Conservation (phyloP, 2,329 filamentous ascomycete species). For the Monilinia polystroma region DNA sequence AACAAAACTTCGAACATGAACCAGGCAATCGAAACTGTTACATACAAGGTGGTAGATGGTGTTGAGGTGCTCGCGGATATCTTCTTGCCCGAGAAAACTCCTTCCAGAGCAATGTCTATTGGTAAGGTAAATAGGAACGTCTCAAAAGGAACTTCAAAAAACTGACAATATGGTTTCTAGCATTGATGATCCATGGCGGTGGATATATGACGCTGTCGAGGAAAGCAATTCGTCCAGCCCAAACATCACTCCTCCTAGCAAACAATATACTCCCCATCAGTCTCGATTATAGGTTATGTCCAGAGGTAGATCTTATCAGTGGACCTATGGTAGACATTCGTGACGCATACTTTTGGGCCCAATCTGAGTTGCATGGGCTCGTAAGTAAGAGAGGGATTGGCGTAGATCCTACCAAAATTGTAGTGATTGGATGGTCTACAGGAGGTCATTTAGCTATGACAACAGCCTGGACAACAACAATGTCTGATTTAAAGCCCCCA, state of each 20-base stretch:
- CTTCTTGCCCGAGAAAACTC: not conserved
- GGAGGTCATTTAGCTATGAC: slow-evolving; percentile 50
- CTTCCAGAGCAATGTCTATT: not conserved
- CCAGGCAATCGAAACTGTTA: not conserved
- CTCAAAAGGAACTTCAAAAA: too few relatives aligned
- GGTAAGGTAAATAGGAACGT: not conserved
- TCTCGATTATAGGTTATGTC: slow-evolving; percentile 52
- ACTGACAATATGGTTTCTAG: not conserved
- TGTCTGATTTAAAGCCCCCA: slow-evolving; percentile 41
- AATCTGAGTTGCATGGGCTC: not conserved
- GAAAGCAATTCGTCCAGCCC: slow-evolving; percentile 32
- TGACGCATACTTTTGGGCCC: slow-evolving; percentile 45
- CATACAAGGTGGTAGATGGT: slow-evolving; percentile 5
- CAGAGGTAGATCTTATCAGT: slow-evolving; percentile 47
- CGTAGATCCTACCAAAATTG: slow-evolving; percentile 38
- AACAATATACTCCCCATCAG: slow-evolving; percentile 48
- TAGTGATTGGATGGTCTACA: slow-evolving; percentile 50
- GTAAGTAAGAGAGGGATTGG: slow-evolving; percentile 32
- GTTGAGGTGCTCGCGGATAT: slow-evolving; percentile 15
- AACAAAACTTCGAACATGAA: too few relatives aligned
- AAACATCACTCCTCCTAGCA: slow-evolving; percentile 11
- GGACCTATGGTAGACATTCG: slow-evolving; percentile 49
- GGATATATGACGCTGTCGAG: slow-evolving; percentile 16
- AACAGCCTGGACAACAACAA: slow-evolving; percentile 42
- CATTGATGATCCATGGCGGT: slow-evolving; percentile 24